Evolutionary conservation across 1,139 yeast genomes (phyloP).

Genomic region (Geotrichum bryndzae): DNA sequence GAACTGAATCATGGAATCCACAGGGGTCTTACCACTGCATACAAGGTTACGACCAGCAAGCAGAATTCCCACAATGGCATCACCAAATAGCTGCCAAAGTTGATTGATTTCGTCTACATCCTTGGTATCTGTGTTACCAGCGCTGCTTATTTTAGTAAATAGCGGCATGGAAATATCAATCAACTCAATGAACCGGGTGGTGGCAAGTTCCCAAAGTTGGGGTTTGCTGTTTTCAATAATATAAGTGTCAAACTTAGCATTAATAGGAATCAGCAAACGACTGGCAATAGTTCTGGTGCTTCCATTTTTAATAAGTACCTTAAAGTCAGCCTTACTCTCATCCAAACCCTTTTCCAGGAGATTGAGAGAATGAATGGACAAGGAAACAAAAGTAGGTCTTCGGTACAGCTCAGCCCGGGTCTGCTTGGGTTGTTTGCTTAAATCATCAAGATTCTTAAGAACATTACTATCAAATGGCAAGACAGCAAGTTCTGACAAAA

Average conservation of each 20-base stretch:
- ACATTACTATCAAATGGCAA: constrained; percentile 28
- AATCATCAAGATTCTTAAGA: constrained; percentile 30
- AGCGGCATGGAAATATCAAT: constrained; percentile 19
- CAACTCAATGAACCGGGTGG: constrained; percentile 24
- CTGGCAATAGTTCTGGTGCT: constrained; percentile 37
- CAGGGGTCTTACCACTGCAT: constrained; percentile 15
- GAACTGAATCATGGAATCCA: constrained; percentile 19
- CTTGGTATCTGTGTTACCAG: constrained; percentile 20
- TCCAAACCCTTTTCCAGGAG: constrained; percentile 40
- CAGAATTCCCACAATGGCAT: constrained; percentile 42
- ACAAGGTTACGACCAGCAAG: constrained; percentile 14
- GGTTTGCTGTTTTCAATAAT: constrained; percentile 16
- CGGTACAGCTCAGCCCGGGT: constrained; percentile 4
- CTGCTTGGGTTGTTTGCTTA: not conserved
- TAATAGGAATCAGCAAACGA: constrained; percentile 21
- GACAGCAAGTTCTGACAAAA: constrained; percentile 22
- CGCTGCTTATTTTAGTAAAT: constrained; percentile 13
- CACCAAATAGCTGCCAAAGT: constrained; percentile 42
- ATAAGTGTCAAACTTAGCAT: constrained; percentile 23
- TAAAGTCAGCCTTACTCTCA: constrained; percentile 32
- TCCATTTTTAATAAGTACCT: constrained; percentile 42
- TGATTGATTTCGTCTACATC: constrained; percentile 23
- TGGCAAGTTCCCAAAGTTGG: constrained; percentile 34
- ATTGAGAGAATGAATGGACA: constrained; percentile 49
- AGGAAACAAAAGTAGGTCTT: constrained; percentile 58